These are phyloP conservation scores for Blastocystis hominis DNA, from an alignment of 352 stramenopile genomes.

Conservation along the genomic window DNA sequence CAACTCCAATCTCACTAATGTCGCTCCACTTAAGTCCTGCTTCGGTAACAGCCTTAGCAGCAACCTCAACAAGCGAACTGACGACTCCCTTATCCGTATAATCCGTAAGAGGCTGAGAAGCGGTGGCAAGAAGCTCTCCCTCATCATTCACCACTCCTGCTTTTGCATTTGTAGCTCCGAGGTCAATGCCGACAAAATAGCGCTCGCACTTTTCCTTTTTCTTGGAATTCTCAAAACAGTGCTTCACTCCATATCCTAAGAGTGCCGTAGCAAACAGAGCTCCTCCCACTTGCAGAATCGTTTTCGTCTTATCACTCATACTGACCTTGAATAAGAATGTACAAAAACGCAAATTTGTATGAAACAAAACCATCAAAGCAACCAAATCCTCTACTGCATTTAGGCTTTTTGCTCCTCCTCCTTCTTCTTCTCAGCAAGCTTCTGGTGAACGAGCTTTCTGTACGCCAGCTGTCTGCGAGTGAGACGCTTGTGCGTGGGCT, in stretches of 20 bases:
- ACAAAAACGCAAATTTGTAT: neutral
- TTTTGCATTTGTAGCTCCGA: conserved; percentile 27
- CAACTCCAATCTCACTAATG: conserved; percentile 22
- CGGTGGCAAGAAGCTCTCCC: neutral
- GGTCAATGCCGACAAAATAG: conserved; percentile 50
- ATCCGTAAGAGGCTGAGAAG: conserved; percentile 15
- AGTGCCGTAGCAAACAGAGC: neutral
- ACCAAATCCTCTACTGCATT: neutral
- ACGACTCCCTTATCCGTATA: conserved; percentile 39
- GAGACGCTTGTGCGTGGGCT: too few relatives aligned
- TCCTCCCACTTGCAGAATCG: neutral
- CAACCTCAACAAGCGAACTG: neutral
- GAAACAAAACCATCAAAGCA: neutral
- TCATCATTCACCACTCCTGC: conserved; percentile 28
- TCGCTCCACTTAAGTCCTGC: conserved; percentile 10
- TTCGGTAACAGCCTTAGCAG: neutral
- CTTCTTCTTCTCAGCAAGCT: too few relatives aligned
- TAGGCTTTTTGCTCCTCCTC: too few relatives aligned
- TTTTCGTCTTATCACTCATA: neutral
- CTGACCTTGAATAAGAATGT: neutral
- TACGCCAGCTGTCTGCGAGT: too few relatives aligned
- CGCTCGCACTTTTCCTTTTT: neutral
- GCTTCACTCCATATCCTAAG: neutral
- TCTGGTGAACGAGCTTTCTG: too few relatives aligned
- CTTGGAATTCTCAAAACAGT: neutral